phyloP scores from a whole-genome alignment of 352 stramenopile genomes.

The Aphanomyces stellatus region DNA sequence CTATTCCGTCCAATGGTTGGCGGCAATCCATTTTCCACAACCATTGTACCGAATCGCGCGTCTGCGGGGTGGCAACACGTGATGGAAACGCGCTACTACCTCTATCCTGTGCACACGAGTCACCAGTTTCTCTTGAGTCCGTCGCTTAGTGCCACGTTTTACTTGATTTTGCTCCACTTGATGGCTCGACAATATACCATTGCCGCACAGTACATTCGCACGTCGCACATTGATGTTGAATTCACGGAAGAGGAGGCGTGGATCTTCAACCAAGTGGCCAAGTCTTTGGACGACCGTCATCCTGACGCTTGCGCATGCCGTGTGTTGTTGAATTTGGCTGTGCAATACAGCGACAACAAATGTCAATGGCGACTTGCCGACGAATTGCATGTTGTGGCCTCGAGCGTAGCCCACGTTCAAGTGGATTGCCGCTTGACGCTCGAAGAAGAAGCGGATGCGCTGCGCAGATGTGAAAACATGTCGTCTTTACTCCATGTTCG shows the following conservation, averaged over 20 bases:
- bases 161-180: slow-evolving; percentile 96
- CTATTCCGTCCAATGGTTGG: slow-evolving; percentile 65
- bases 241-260: slow-evolving; percentile 95
- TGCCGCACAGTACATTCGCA: slow-evolving; percentile 94
- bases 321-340: slow-evolving; percentile 81
- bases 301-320: slow-evolving; percentile 94
- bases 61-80: slow-evolving; percentile 78
- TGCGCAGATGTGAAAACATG: slow-evolving; percentile 61
- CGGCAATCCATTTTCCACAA: slow-evolving; percentile 70
- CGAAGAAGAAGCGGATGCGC: slow-evolving; percentile 92
- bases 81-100: slow-evolving; percentile 92
- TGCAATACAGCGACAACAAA: slow-evolving; percentile 86
- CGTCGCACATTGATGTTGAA: slow-evolving; percentile 93
- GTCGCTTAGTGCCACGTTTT: slow-evolving; percentile 94
- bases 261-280: slow-evolving; percentile 95
- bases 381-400: slow-evolving; percentile 85
- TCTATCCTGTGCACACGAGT: slow-evolving; percentile 97
- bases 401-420: slow-evolving; percentile 85
- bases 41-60: slow-evolving; percentile 65
- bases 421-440: slow-evolving; percentile 89
- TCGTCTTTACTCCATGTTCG: slow-evolving; percentile 54
- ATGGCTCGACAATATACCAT: slow-evolving; percentile 91
- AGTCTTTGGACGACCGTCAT: slow-evolving; percentile 91
- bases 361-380: slow-evolving; percentile 77
- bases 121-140: slow-evolving; percentile 91